Conservation (phyloP, 1,284 basidiomycete species). For the Puccinia coronata region DNA sequence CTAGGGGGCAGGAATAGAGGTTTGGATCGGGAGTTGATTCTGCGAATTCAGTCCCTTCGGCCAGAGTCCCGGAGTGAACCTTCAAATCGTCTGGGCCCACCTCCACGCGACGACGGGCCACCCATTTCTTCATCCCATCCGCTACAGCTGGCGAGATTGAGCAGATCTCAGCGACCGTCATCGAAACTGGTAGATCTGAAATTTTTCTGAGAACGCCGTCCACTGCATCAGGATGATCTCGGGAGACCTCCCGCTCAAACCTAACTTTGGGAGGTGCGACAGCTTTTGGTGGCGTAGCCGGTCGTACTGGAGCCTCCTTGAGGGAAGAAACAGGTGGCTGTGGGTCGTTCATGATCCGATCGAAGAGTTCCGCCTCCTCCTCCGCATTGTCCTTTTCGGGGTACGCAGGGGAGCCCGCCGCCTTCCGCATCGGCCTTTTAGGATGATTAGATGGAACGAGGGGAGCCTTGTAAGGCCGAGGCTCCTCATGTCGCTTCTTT, state of each 20-base stretch:
- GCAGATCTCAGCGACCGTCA: not conserved
- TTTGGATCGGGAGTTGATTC: not conserved
- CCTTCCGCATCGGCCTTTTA: too few species aligned
- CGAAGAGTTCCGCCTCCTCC: too few species aligned
- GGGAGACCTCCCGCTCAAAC: not conserved
- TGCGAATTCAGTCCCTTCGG: not conserved
- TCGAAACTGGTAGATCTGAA: not conserved
- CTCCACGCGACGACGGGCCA: not conserved
- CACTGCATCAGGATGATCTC: not conserved
- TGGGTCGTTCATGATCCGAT: too few species aligned
- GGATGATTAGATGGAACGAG: too few species aligned
- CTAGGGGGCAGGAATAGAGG: not conserved
- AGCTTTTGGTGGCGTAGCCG: too few species aligned
- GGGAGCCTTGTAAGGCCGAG: not conserved
- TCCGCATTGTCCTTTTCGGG: too few species aligned
- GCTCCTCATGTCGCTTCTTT: not conserved
- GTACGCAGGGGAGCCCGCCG: too few species aligned
- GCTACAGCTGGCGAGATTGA: too few species aligned
- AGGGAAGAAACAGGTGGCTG: too few species aligned
- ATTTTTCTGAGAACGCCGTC: too few species aligned
- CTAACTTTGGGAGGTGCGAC: not conserved
- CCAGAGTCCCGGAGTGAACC: too few species aligned
- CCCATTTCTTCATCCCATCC: not conserved
- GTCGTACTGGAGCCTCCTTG: too few species aligned
- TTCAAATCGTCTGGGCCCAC: not conserved